Conservation (phyloP, 2,329 filamentous ascomycete genomes). For the Cladophialophora immunda region DNA sequence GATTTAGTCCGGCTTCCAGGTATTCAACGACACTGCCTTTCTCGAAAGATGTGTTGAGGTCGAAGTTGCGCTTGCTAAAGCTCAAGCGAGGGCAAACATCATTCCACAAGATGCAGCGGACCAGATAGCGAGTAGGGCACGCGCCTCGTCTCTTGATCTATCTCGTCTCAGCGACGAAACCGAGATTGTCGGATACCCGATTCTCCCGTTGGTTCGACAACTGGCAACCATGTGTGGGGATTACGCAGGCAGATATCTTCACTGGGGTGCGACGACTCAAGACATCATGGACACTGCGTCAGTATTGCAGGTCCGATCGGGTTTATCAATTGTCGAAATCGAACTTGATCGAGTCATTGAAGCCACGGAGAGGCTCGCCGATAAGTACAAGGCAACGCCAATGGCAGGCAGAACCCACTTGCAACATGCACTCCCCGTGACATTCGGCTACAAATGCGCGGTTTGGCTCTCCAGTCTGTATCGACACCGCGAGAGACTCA, state of each 20-base stretch:
- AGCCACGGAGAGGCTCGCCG: conserved; percentile 54
- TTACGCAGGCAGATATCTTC: conserved; percentile 57
- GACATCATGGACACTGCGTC: conserved; percentile 67
- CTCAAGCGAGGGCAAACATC: conserved; percentile 38
- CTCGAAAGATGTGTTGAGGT: conserved; percentile 35
- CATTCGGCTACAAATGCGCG: conserved; percentile 67
- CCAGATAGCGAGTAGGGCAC: background rate
- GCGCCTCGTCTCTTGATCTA: background rate
- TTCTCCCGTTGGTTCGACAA: conserved; percentile 42
- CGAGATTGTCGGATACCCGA: conserved; percentile 43
- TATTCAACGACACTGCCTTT: conserved; percentile 42
- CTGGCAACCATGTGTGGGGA: conserved; percentile 33
- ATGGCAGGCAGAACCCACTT: conserved; percentile 68
- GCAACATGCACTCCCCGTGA: conserved; percentile 65
- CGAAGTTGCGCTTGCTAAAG: conserved; percentile 41
- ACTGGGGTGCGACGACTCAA: conserved; percentile 68
- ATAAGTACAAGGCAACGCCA: conserved; percentile 60
- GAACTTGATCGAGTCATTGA: conserved; percentile 55
- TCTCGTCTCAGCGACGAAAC: conserved; percentile 33
- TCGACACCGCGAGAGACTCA: conserved; percentile 59
- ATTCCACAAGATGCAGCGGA: conserved; percentile 31
- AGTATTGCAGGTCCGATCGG: conserved; percentile 62
- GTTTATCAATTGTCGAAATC: conserved; percentile 57
- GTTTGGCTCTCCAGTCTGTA: conserved; percentile 62
- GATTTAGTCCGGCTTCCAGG: background rate